Evolutionary conservation across 257 asterid genomes (phyloP).

Genomic region (Solanum dulcamara): DNA sequence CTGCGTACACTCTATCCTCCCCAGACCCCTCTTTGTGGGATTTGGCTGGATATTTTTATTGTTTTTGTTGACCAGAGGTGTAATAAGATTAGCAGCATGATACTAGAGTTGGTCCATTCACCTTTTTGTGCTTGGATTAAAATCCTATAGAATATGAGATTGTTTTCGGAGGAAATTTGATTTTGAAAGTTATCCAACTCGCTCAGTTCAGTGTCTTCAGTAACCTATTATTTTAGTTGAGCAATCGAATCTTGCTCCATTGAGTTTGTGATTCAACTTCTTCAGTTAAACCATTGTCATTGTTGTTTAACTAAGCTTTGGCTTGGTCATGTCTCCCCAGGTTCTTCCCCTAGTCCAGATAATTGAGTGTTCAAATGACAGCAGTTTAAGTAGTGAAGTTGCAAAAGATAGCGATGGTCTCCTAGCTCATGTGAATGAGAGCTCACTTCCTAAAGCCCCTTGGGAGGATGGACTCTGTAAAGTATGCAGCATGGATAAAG

Average conservation of each 20-base stretch:
- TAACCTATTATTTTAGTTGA: not conserved
- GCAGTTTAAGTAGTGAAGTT: conserved; percentile 30
- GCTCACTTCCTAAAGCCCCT: conserved; percentile 83
- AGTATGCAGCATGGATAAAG: conserved; percentile 94
- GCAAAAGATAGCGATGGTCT: conserved; percentile 58
- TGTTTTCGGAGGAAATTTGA: not conserved
- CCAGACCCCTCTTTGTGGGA: not conserved
- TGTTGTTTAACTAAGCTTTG: not conserved
- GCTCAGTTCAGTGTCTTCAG: not conserved
- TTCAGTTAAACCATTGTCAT: not conserved
- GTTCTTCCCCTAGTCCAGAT: conserved; percentile 39
- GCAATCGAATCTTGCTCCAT: not conserved
- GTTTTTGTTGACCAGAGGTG: not conserved
- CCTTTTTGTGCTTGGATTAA: not conserved
- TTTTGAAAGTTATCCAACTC: not conserved
- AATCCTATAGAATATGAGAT: not conserved
- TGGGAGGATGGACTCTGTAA: conserved; percentile 98
- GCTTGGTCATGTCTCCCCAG: conserved; percentile 29
- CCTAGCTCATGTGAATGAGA: conserved; percentile 35
- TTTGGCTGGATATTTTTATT: not conserved
- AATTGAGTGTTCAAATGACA: not conserved
- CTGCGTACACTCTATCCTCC: not conserved
- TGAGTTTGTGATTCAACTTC: not conserved
- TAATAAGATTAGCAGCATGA: not conserved
- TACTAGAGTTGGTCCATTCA: not conserved